Evolutionary conservation across 768 basidiomycete genomes (phyloP), one percentile per base, ranked within the genome.

Genomic region (Leucocoprinus birnbaumii): DNA sequence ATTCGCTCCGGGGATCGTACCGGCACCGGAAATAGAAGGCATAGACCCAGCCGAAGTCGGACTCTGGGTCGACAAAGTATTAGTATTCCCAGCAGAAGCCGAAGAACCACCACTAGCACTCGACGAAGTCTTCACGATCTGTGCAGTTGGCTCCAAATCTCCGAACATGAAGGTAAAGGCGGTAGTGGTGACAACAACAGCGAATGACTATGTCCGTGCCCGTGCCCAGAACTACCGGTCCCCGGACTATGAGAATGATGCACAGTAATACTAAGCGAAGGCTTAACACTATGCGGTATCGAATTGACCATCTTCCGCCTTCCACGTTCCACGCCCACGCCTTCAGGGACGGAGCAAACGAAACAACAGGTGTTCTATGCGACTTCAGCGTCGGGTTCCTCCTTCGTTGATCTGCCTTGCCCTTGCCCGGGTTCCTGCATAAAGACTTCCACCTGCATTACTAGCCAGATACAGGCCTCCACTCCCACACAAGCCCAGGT

Each of bases 311-410:
- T n/a, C 48, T 41, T 38, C 11, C 9, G 38, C n/a, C 38, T 7
- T 37, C 54, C 54, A 11, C 54, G 24, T 16, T 55, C 47, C 8
- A 19, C 41, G 34, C 2, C 48, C 8, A 42, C 54, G 18, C 2
- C 2, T 4, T 22, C 48, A 42, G 26, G 10, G 22, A n/a, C n/a
- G n/a, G n/a, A n/a, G 37, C 46, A 34, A 55, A 55, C 35, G 46
- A 21, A 51, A 52, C 41, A 31, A 48, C 50, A n/a, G 48, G 38
- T 69, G 67, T 40, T 26, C 41, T 55, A 27, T 18, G n/a, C n/a
- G n/a, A n/a, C n/a, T n/a, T n/a, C n/a, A n/a, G 35, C 25, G 2
- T 44, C n/a, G n/a, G n/a, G n/a, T n/a, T 27, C 26, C 19, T 44
- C n/a, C n/a, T n/a, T n/a, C n/a, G 42, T 41, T 34, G n/a, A 16